Base-by-base conservation (phyloP, 768 basidiomycete species). In the Dioszegia aurantiaca region DNA sequence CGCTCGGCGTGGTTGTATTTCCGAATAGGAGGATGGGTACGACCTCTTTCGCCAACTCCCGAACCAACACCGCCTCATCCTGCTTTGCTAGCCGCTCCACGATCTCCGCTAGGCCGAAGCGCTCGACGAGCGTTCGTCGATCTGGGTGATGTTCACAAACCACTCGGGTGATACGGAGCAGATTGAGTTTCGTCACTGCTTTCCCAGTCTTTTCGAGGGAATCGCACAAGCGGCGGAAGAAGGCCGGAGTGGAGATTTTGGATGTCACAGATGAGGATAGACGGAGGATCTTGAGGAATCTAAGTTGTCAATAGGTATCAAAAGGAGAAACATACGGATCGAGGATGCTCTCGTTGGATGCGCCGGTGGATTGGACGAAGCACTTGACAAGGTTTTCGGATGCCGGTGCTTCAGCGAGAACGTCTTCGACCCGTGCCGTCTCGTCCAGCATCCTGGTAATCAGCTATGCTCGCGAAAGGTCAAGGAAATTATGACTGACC, bases 401-500 rank as follows among this genome's bases (percentile, higher is more conserved):
- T 1, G 73, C 62, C 1, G 86, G 87, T 71, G 89, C 88, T 67
- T 88, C 87, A 31, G 87, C 78, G 0, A 99, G 81, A 47, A 87
- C 85, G 69, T 94, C 92, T 73, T 97, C 95, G 5, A 99, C 88
- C 54, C 91, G 83, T 1, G 90, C 86, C 0, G 89, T 90, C 77
- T 99, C 95, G 68, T 97, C 95, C 80, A 92, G 89, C 33, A 98
- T 79, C 91, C 90, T 92, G 65, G n/a, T n/a, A n/a, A n/a, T n/a
- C n/a, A n/a, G n/a, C n/a, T n/a, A n/a, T n/a, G n/a, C n/a, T n/a
- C n/a, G n/a, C n/a, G n/a, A 0, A 17, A 36, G 54, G 33, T 44
- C 56, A 65, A 43, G 26, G 44, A 28, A 16, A 16, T 17, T 9
- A 23, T 37, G 1, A 76, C 84, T 61, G 62, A 90, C 93, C 94